Evolutionary conservation across 495 filamentous ascomycete genomes (phyloP), one percentile per base, ranked within the genome.

Genomic region (Trichoderma reesei): DNA sequence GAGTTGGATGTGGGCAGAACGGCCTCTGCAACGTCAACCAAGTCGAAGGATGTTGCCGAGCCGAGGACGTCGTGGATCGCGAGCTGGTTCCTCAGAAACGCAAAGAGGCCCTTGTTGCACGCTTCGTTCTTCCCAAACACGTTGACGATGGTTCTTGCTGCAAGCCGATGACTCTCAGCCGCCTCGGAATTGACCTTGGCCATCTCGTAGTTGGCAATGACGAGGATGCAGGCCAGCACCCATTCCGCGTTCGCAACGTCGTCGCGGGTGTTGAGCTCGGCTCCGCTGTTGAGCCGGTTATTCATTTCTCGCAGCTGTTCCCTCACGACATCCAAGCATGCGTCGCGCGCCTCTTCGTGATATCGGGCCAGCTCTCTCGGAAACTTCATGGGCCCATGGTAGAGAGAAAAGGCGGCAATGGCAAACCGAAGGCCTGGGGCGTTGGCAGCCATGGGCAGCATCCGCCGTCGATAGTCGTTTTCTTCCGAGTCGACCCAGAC

Each of bases 401-500:
- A 56, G 9, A 56, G 20, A 16, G 51, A 56, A 16, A 56, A 56
- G 0, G 51, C 51, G 26, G 51, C 51, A 14, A 56, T 56, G 51
- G 51, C 51, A 11, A 56, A 34, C 7, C 51, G 51, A 34, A 56
- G 51, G 14, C 51, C 51, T n/a, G 51, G 51, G 6, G 51, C 20
- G 26, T 34, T 56, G 51, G 51, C 51, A 36, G 51, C 51, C 51
- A 56, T 56, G 51, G 51, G 51, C 51, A 56, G 26, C 51, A 56
- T 56, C 7, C 51, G 51, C 8, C 51, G 51, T 34, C 51, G 51
- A 56, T 56, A 56, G 26, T 56, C 51, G 16, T 56, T 56, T n/a
- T 56, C 51, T 9, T 56, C 51, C 31, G 51, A 33, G 9, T 56
- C 51, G 51, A 56, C 34, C 51, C 51, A 56, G 5, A 56, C 51